Evolutionary conservation across 2,329 filamentous ascomycete species (phyloP).

Genomic region (Penicillium hesseltinei): DNA sequence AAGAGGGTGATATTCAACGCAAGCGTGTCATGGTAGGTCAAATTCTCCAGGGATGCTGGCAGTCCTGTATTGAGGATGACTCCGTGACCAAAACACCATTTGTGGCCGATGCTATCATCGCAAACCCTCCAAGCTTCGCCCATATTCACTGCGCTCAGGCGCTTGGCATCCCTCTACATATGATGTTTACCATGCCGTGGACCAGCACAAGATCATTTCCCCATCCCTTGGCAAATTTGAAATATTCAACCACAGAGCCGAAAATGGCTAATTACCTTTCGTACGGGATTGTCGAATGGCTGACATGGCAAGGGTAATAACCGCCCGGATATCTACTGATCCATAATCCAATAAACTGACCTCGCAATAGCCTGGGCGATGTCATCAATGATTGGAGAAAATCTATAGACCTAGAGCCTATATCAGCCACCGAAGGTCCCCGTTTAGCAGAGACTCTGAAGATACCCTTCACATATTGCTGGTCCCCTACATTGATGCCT

Average conservation of each 20-base stretch:
- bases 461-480: conserved; percentile 42
- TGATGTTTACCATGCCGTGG: conserved; percentile 53
- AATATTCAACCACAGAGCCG: conserved; percentile 33
- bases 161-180: conserved; percentile 48
- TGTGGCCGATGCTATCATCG: conserved; percentile 51
- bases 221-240: conserved; percentile 49
- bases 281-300: conserved; percentile 44
- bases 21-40: conserved; percentile 28
- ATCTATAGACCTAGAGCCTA: conserved; percentile 37
- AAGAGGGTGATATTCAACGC: conserved; percentile 25
- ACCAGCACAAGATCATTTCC: conserved; percentile 42
- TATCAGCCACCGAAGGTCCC: conserved; percentile 34
- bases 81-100: conserved; percentile 36
- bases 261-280: conserved; percentile 42
- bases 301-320: conserved; percentile 48
- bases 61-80: conserved; percentile 30
- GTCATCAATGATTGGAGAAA: conserved; percentile 43
- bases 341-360: not conserved
- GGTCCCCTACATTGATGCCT: conserved; percentile 38
- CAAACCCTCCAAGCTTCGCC: conserved; percentile 50
- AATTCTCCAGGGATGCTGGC: conserved; percentile 36
- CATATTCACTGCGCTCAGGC: conserved; percentile 51
- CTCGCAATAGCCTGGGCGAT: conserved; percentile 34
- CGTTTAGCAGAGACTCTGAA: conserved; percentile 32
- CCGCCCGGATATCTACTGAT: not conserved